These are phyloP conservation scores for Eudorina sp. DNA, from an alignment of 139 green algal genomes.

Conservation along the genomic window DNA sequence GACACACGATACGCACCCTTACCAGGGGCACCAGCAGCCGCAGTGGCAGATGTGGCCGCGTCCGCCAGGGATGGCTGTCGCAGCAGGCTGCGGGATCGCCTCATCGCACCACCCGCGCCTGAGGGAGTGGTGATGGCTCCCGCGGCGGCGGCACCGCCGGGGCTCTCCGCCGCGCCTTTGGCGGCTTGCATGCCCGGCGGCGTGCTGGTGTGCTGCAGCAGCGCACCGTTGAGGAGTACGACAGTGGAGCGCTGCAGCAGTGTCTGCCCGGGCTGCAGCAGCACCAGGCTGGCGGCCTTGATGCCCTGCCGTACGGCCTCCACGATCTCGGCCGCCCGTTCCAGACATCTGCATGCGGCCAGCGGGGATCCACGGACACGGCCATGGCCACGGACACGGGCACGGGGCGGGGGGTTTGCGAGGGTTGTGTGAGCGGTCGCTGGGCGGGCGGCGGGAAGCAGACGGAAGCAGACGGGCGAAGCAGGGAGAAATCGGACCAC, in stretches of 20 bases:
- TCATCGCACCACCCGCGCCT: background rate
- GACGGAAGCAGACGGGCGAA: too few species aligned
- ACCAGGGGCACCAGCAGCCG: too few species aligned
- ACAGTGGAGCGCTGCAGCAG: conserved; percentile 51
- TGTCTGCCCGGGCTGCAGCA: conserved; percentile 36
- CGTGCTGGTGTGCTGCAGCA: conserved; percentile 43
- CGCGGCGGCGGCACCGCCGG: background rate
- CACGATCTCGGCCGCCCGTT: conserved; percentile 47
- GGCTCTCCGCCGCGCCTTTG: background rate
- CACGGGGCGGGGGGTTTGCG: background rate
- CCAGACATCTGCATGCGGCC: conserved; percentile 56
- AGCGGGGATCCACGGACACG: background rate
- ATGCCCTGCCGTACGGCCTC: conserved; percentile 46
- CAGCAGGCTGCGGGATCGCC: background rate
- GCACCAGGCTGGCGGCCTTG: conserved; percentile 44
- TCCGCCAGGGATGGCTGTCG: background rate
- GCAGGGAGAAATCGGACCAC: too few species aligned
- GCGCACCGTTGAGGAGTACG: conserved; percentile 54
- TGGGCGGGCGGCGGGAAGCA: background rate
- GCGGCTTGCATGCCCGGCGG: too few species aligned
- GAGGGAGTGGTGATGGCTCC: too few species aligned
- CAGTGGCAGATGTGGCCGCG: too few species aligned
- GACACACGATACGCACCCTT: too few species aligned
- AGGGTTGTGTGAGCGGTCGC: background rate
- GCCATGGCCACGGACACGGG: background rate